Conservation (phyloP, 192 early-diverging fungal genomes). For the Diversispora epigaea region DNA sequence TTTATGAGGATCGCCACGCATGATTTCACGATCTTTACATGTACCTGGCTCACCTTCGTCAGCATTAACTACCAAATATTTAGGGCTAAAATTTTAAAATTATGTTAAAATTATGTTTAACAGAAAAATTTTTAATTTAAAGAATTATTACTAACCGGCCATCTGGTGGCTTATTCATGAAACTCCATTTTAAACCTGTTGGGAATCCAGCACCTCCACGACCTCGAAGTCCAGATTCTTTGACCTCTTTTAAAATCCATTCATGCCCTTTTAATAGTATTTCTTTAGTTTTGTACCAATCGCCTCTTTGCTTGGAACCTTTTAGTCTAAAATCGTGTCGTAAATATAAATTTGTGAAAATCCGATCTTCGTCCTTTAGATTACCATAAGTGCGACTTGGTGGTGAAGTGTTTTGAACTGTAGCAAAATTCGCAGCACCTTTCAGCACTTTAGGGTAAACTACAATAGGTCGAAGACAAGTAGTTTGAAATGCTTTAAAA, state of each 20-base stretch:
- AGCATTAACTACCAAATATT: slow-evolving; percentile 96
- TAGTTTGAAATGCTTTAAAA: background rate
- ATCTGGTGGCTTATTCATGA: slow-evolving; percentile 94
- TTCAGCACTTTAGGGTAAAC: background rate
- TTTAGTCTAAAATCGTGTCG: slow-evolving; percentile 87
- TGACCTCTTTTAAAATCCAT: slow-evolving; percentile 98
- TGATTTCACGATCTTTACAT: slow-evolving; percentile 97
- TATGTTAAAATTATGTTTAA: background rate
- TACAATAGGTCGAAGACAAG: background rate
- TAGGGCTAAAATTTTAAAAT: slow-evolving; percentile 56
- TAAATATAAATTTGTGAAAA: slow-evolving; percentile 97
- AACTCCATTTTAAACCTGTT: slow-evolving; percentile 97
- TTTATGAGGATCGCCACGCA: slow-evolving; percentile 91
- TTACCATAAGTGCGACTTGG: slow-evolving; percentile 59
- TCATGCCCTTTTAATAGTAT: slow-evolving; percentile 92
- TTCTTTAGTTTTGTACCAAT: slow-evolving; percentile 99
- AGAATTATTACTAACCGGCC: slow-evolving; percentile 52
- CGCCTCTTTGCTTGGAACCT: slow-evolving; percentile 91
- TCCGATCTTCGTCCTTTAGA: slow-evolving; percentile 90
- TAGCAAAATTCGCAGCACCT: slow-evolving; percentile 15
- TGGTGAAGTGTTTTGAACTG: slow-evolving; percentile 35
- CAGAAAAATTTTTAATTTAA: too few relatives aligned
- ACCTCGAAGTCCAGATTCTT: slow-evolving; percentile 87
- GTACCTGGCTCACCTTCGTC: slow-evolving; percentile 99
- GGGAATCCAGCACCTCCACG: slow-evolving; percentile 99